These are phyloP conservation scores for Pseudofabraea citricarpa DNA, from an alignment of 2,329 filamentous ascomycete species.

Conservation along the genomic window DNA sequence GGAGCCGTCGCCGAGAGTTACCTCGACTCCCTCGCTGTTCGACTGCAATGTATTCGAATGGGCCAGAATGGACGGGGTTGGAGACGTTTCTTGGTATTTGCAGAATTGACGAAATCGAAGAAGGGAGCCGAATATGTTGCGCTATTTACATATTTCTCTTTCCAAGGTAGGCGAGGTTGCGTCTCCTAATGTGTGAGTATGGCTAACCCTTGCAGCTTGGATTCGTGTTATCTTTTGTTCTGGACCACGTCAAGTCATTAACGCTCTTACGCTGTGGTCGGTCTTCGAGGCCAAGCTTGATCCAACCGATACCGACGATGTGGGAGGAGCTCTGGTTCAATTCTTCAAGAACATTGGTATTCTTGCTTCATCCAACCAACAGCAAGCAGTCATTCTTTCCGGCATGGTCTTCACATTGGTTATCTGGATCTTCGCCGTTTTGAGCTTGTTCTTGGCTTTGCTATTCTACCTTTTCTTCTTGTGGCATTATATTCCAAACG, in stretches of 20 bases:
- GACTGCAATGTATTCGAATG: slow-evolving; percentile 76
- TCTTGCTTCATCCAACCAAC: slow-evolving; percentile 67
- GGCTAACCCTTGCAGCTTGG: slow-evolving; percentile 54
- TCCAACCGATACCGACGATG: slow-evolving; percentile 45
- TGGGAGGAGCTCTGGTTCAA: slow-evolving; percentile 61
- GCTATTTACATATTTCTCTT: slow-evolving; percentile 65
- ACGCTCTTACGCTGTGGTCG: slow-evolving; percentile 81
- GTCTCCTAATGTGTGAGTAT: neutral
- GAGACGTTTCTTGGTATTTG: slow-evolving; percentile 73
- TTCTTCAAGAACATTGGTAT: slow-evolving; percentile 80
- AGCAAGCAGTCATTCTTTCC: slow-evolving; percentile 77
- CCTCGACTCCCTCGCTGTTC: slow-evolving; percentile 79
- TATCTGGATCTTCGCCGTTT: slow-evolving; percentile 78
- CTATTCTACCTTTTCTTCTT: slow-evolving; percentile 85
- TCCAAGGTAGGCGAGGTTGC: slow-evolving; percentile 47
- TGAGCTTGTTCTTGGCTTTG: slow-evolving; percentile 69
- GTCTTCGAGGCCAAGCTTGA: slow-evolving; percentile 73
- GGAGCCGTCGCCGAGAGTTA: slow-evolving; percentile 90
- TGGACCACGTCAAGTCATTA: slow-evolving; percentile 86
- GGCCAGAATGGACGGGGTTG: slow-evolving; percentile 69
- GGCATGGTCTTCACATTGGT: slow-evolving; percentile 91
- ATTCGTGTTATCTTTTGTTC: slow-evolving; percentile 86
- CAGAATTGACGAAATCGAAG: slow-evolving; percentile 65
- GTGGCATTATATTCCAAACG: slow-evolving; percentile 82
- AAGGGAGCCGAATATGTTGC: slow-evolving; percentile 71